Evolutionary conservation across 768 basidiomycete species (phyloP).

Genomic region (Tricholoma flavovirens): DNA sequence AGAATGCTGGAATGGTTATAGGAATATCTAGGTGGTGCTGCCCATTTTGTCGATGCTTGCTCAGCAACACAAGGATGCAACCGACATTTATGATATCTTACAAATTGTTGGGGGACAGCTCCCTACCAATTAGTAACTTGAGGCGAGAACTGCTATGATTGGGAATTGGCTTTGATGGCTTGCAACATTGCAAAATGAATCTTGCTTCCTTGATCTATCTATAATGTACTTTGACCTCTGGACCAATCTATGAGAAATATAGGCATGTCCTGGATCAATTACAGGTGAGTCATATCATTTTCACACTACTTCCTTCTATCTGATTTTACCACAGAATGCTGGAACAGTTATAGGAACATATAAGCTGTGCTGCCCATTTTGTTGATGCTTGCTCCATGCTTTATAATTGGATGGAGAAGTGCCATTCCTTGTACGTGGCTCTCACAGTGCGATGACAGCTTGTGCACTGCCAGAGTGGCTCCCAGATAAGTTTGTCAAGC

Average conservation of each 20-base stretch:
- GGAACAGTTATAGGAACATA: neutral
- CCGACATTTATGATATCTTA: neutral
- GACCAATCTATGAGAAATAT: neutral
- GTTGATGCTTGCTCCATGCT: neutral
- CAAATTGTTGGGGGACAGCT: neutral
- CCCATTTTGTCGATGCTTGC: neutral
- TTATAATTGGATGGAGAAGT: neutral
- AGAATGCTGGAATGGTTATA: neutral
- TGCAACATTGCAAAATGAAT: neutral
- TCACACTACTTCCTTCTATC: neutral
- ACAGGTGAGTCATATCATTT: neutral
- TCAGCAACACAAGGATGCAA: too few species aligned
- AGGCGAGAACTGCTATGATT: neutral
- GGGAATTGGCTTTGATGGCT: neutral
- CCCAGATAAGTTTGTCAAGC: neutral
- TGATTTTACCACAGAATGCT: neutral
- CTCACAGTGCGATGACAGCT: neutral
- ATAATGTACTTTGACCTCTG: neutral
- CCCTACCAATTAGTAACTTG: neutral
- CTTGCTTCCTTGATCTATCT: neutral
- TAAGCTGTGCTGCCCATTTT: neutral
- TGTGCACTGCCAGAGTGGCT: neutral
- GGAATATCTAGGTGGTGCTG: neutral
- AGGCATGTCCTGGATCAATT: neutral
- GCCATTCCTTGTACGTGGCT: neutral